These are phyloP conservation scores for Paragyromitra xinjiangensis DNA, from an alignment of 495 filamentous ascomycete genomes.

Conservation along the genomic window DNA sequence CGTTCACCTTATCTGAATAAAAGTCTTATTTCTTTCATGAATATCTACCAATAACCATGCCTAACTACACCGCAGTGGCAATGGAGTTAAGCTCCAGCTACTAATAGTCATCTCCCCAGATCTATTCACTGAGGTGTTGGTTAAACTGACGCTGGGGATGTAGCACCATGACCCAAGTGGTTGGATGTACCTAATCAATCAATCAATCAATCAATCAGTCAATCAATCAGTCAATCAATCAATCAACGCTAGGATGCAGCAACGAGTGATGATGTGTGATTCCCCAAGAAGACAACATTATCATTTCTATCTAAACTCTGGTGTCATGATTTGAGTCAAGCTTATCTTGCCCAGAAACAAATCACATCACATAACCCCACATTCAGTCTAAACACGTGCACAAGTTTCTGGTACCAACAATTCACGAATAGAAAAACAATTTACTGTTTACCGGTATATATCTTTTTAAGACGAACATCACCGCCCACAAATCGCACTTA, in stretches of 20 bases:
- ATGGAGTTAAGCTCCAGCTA: too few relatives aligned
- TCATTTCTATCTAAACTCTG: not conserved
- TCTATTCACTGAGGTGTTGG: too few relatives aligned
- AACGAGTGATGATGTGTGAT: slow-evolving; percentile 15
- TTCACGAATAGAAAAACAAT: slow-evolving; percentile 31
- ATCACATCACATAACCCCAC: not conserved
- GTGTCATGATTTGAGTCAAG: slow-evolving; percentile 9
- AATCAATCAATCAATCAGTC: too few relatives aligned
- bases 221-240: too few relatives aligned
- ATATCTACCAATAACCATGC: not conserved
- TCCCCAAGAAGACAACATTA: not conserved
- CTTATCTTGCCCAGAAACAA: not conserved
- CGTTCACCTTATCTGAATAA: slow-evolving; percentile 6
- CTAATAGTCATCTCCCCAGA: too few relatives aligned
- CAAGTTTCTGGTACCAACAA: slow-evolving; percentile 19
- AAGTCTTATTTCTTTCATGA: not conserved
- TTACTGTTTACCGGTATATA: slow-evolving; percentile 52
- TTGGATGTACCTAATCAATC: too few relatives aligned
- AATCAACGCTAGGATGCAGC: too few relatives aligned
- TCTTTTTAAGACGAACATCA: slow-evolving; percentile 32
- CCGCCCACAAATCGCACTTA: slow-evolving; percentile 13
- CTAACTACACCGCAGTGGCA: too few relatives aligned
- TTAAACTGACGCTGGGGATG: too few relatives aligned
- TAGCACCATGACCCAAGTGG: too few relatives aligned
- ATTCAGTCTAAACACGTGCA: slow-evolving; percentile 11